Percentiles rank a stretch among this genome's conserved stretches.
These are phyloP conservation scores for Teunomyces gatunensis DNA, from an alignment of 805 yeast genomes.

Conservation along the genomic window DNA sequence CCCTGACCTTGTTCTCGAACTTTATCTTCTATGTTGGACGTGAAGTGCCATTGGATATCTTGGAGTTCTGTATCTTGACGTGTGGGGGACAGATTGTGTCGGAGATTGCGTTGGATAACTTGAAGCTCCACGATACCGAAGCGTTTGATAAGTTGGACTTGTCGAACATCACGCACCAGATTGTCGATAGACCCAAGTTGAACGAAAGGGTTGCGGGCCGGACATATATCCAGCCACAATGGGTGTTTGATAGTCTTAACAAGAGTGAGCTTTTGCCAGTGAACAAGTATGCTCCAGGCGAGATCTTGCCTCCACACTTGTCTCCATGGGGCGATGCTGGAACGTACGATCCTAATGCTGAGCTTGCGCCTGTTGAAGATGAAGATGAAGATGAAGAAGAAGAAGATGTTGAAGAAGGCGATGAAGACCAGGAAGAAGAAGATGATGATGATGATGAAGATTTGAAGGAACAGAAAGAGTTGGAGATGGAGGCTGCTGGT, in stretches of 20 bases:
- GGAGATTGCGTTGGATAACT: slow-evolving; percentile 83
- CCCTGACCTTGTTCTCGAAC: slow-evolving; percentile 65
- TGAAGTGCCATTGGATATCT: slow-evolving; percentile 89
- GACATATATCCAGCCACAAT: slow-evolving; percentile 95
- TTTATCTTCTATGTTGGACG: slow-evolving; percentile 88
- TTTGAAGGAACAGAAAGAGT: slow-evolving; percentile 80
- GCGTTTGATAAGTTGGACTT: slow-evolving; percentile 54
- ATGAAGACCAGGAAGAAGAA: slow-evolving; percentile 35
- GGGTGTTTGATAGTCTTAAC: slow-evolving; percentile 92
- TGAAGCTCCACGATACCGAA: slow-evolving; percentile 47
- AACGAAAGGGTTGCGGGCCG: slow-evolving; percentile 80
- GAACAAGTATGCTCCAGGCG: slow-evolving; percentile 87
- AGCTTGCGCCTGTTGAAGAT: slow-evolving; percentile 36
- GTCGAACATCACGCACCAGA: slow-evolving; percentile 82
- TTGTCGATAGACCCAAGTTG: slow-evolving; percentile 87
- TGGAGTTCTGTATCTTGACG: slow-evolving; percentile 83
- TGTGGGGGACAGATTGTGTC: slow-evolving; percentile 84
- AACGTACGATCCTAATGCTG: slow-evolving; percentile 79
- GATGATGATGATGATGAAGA: slow-evolving; percentile 56
- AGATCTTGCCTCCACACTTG: slow-evolving; percentile 90
- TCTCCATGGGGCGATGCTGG: slow-evolving; percentile 99
- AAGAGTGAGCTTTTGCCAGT: slow-evolving; percentile 73
- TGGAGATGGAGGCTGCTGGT: slow-evolving; percentile 79
- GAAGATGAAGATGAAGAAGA: slow-evolving; percentile 45
- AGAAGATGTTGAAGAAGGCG: slow-evolving; percentile 50